Evolutionary conservation across 2,329 filamentous ascomycete species (phyloP), one percentile per base, ranked within the genome.

Genomic region (Colletotrichum neosansevieriae): DNA sequence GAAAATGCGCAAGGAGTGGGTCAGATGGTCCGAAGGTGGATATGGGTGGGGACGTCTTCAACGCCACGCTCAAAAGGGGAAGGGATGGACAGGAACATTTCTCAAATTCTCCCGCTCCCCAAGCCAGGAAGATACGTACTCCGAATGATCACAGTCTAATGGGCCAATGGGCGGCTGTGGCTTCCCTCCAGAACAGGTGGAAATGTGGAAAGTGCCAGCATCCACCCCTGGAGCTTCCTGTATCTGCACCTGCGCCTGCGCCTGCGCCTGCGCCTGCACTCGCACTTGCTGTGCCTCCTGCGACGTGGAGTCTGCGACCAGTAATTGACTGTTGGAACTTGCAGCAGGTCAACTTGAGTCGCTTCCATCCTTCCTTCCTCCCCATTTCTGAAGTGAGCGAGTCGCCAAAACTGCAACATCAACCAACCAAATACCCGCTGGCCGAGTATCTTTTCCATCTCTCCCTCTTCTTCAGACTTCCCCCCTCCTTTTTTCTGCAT

Each of bases 51-150:
- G 4, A 19, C 12, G 2, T 2, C 3, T 9, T 51, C 6, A 19
- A 50, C 17, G 50, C 49, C 42, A 56, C 44, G 11, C 5, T 21
- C 34, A 0, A 12, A 50, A 47, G 5, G 9, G 61, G 61, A 29
- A 68, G 59, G 15, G 61, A 65, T 68, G 17, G 47, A 34, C 61
- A 68, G 65, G 49, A 34, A n/a, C n/a, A n/a, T n/a, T n/a, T n/a
- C n/a, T n/a, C n/a, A n/a, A n/a, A n/a, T n/a, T n/a, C 19, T 50
- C 9, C 5, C 9, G 12, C 34, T 36, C 12, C 5, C 4, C 21
- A 24, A 36, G 34, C 34, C 34, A 38, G 9, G 4, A 13, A 38
- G 11, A 38, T 11, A 38, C 36, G 36, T 29, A 12, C 5, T 38
- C 7, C 36, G 3, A 36, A 12, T 36, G 34, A 36, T 2, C 34